Evolutionary conservation across 2,329 filamentous ascomycete genomes (phyloP).

Genomic region (Xylaria digitata): DNA sequence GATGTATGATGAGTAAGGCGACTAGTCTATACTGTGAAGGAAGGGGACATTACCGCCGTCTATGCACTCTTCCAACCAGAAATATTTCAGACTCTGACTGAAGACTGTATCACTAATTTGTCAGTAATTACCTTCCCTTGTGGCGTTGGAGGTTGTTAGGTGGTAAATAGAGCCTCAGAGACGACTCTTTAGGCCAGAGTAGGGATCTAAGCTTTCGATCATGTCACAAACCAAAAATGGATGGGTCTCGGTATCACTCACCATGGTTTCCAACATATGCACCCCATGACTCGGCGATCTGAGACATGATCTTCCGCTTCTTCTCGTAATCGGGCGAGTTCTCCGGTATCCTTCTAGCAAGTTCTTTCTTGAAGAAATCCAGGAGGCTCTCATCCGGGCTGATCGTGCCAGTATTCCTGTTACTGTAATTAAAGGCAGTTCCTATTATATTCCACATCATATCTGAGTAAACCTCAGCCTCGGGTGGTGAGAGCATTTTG

Average conservation of each 20-base stretch:
- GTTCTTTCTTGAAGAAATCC: constrained; percentile 64
- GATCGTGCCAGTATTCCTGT: constrained; percentile 64
- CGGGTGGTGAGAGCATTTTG: constrained; percentile 57
- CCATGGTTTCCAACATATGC: constrained; percentile 73
- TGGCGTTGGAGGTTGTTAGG: neutral
- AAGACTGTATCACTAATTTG: constrained; percentile 53
- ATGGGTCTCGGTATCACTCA: constrained; percentile 16
- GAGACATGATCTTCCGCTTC: constrained; percentile 59
- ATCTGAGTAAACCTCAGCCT: constrained; percentile 61
- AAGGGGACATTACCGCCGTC: constrained; percentile 66
- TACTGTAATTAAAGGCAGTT: constrained; percentile 74
- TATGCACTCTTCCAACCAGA: constrained; percentile 82
- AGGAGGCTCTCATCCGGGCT: constrained; percentile 60
- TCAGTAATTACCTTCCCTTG: constrained; percentile 5
- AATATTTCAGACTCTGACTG: constrained; percentile 77
- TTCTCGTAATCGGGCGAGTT: constrained; percentile 54
- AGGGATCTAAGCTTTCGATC: neutral
- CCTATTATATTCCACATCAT: constrained; percentile 76
- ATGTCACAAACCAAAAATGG: neutral
- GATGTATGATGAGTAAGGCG: neutral
- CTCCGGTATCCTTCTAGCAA: constrained; percentile 60
- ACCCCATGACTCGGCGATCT: constrained; percentile 74
- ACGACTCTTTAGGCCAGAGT: neutral
- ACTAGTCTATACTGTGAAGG: constrained; percentile 38
- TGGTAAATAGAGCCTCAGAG: neutral